Percentiles rank a stretch among this genome's conserved stretches.
phyloP scores from a whole-genome alignment of 345 rosid species.

The Passiflora organensis region DNA sequence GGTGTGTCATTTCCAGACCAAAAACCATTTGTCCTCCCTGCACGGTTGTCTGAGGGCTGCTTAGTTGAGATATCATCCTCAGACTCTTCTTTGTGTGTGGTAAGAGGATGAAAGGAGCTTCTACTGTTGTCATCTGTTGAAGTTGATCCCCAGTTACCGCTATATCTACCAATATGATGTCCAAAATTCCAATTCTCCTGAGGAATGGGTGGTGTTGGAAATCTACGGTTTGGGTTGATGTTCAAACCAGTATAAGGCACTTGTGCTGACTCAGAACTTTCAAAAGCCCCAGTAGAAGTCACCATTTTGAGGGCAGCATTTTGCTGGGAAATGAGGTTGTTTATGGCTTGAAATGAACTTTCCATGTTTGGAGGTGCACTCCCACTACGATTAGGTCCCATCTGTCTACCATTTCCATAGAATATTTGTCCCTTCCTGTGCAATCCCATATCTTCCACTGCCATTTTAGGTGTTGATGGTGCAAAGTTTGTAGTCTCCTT shows the following conservation, averaged over 20 bases:
- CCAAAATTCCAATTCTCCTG: constrained; percentile 21
- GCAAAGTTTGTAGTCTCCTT: constrained; percentile 22
- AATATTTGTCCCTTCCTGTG: constrained; percentile 15
- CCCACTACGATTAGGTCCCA: constrained; percentile 51
- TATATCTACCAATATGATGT: constrained; percentile 26
- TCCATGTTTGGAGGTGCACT: constrained; percentile 65
- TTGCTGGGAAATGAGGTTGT: constrained; percentile 35
- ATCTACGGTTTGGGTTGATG: constrained; percentile 31
- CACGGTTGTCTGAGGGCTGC: constrained; percentile 17
- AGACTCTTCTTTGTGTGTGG: constrained; percentile 55
- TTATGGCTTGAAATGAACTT: constrained; percentile 47
- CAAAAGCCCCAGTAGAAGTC: constrained; percentile 10
- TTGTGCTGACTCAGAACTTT: constrained; percentile 26
- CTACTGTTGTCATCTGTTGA: constrained; percentile 23
- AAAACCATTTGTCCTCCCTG: constrained; percentile 21
- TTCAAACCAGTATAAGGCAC: constrained; percentile 19
- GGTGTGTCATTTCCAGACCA: constrained; percentile 20
- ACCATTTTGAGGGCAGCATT: constrained; percentile 17
- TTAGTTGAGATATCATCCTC: constrained; percentile 42
- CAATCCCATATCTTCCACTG: constrained; percentile 26
- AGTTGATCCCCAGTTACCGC: constrained; percentile 28
- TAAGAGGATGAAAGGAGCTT: constrained; percentile 34
- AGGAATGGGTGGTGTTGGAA: constrained; percentile 34
- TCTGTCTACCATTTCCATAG: constrained; percentile 18
- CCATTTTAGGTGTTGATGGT: constrained; percentile 20